Conservation (phyloP, 148 eudicot species). For the Rhododendron henanense region DNA sequence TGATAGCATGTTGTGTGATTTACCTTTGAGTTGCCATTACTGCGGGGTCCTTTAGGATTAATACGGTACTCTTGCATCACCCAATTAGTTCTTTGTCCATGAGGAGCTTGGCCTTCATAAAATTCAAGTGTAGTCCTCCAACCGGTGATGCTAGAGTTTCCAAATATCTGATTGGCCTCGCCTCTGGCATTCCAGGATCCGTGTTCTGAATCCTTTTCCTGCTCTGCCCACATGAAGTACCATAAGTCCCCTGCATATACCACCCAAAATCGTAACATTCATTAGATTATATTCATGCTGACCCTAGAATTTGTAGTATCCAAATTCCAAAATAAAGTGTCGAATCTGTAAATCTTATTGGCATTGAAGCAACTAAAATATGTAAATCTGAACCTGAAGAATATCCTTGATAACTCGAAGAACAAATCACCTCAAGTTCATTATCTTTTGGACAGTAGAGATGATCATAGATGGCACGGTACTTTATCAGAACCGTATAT, state of each 20-base stretch:
- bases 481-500: background rate
- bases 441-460: background rate
- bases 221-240: conserved; percentile 32
- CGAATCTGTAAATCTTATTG: background rate
- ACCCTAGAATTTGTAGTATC: background rate
- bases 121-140: conserved; percentile 59
- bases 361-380: background rate
- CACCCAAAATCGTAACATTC: conserved; percentile 5
- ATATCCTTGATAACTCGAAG: background rate
- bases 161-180: conserved; percentile 33
- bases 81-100: conserved; percentile 42
- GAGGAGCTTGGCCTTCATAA: conserved; percentile 35
- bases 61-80: conserved; percentile 59
- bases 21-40: conserved; percentile 34
- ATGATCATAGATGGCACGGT: background rate
- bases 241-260: conserved; percentile 39
- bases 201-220: conserved; percentile 21
- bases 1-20: background rate
- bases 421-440: background rate
- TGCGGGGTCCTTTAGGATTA: conserved; percentile 11
- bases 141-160: conserved; percentile 41
- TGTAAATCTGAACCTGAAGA: background rate
- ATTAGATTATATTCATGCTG: background rate
- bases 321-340: background rate
- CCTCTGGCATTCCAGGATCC: conserved; percentile 56